A percentile compares a stretch with the other conserved stretches of the same genome.
These are phyloP conservation scores for Yamadazyma laniorum DNA, from an alignment of 805 yeast genomes.

Conservation along the genomic window DNA sequence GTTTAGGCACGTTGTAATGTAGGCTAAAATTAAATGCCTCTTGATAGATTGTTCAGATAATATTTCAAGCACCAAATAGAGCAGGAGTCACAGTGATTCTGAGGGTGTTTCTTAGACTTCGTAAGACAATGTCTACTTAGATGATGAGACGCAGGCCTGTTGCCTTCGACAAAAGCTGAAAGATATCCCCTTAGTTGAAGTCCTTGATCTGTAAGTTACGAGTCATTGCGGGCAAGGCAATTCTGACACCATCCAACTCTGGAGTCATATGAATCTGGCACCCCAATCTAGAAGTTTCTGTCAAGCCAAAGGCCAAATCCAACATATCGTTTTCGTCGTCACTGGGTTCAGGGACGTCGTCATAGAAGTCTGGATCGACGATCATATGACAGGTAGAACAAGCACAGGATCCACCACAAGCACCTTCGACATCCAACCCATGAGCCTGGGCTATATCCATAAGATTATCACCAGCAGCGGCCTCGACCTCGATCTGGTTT, in stretches of 20 bases:
- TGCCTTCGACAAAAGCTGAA: too few species aligned
- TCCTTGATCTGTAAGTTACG: constrained; percentile 84
- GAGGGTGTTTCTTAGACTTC: too few species aligned
- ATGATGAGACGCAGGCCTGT: too few species aligned
- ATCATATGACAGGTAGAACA: constrained; percentile 97
- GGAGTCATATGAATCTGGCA: constrained; percentile 90
- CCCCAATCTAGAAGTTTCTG: constrained; percentile 94
- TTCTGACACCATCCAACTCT: constrained; percentile 88
- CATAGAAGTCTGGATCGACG: constrained; percentile 93
- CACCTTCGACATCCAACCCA: constrained; percentile 94
- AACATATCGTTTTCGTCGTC: constrained; percentile 99
- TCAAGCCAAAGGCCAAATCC: constrained; percentile 94
- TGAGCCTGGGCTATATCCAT: constrained; percentile 94
- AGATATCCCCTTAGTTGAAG: constrained; percentile 44
- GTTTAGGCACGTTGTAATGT: too few species aligned
- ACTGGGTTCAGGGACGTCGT: constrained; percentile 87
- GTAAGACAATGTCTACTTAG: too few species aligned
- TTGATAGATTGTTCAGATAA: too few species aligned
- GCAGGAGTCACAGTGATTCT: too few species aligned
- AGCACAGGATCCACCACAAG: constrained; percentile 99
- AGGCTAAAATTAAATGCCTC: too few species aligned
- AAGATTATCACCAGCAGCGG: constrained; percentile 86
- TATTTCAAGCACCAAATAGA: too few species aligned
- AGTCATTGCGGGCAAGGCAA: constrained; percentile 97
- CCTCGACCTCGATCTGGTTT: constrained; percentile 74